Evolutionary conservation across 768 basidiomycete genomes (phyloP), one percentile per base, ranked within the genome.

Genomic region (Serpula lacrymans): DNA sequence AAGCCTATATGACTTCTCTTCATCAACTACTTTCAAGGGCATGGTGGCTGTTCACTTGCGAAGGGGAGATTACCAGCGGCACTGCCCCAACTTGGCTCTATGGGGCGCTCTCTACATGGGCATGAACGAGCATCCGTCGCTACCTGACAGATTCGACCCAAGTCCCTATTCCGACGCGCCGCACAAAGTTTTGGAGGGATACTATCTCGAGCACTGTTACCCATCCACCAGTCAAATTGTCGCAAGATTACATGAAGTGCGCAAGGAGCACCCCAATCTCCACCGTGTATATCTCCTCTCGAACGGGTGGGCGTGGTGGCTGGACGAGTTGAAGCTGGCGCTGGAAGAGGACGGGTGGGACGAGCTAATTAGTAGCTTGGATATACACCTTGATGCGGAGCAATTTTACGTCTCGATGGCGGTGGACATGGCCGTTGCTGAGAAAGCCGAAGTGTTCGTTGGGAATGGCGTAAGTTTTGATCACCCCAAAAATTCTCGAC

Each of bases 401-500:
- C 77, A 81, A 51, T 55, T 49, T 11, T 57, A 73, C 11, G 74
- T 80, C 3, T 63, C 60, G 18, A 71, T 71, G 53, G 77, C 75
- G 1, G 68, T 80, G 26, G 79, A 81, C 52, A 81, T 82, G 79
- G 74, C 70, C 9, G 68, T 82, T 18, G 80, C 74, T 1, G 68
- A 75, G 51, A 60, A 64, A 34, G 77, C 77, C 1, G 74, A 80
- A 49, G 73, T 79, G 29, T 81, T 80, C 51, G 59, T 81, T 6
- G 80, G 79, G 0, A 82, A 80, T 48, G 78, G 79, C 41, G 77
- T 80, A 34, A 51, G 75, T 69, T 24, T 10, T 16, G 1, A 6
- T n/a, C 6, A 25, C 4, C 17, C 8, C 6, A 6, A 9, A 28
- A 12, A 6, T 20, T 12, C 22, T 37, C 6, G 35, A 16, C 13